Conservation (phyloP, 345 rosid species). For the Physaria fendleri region DNA sequence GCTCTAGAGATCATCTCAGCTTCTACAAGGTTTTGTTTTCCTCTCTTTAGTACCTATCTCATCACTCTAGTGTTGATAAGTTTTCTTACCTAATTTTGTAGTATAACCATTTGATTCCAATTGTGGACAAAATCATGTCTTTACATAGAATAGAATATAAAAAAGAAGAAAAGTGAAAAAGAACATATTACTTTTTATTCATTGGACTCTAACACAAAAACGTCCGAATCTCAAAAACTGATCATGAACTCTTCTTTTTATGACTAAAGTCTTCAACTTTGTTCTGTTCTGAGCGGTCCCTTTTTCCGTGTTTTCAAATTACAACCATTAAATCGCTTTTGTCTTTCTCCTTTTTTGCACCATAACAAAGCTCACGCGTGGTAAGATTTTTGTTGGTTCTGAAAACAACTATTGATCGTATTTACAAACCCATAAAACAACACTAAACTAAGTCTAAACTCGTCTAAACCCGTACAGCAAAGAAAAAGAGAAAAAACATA, state of each 20-base stretch:
- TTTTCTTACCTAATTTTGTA: neutral
- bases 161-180: slow-evolving; percentile 1
- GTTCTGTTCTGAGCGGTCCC: neutral
- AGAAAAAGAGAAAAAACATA: neutral
- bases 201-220: slow-evolving; percentile 20
- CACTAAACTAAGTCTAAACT: neutral
- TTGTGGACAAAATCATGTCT: slow-evolving; percentile 18
- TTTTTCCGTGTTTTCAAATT: slow-evolving; percentile 4
- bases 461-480: neutral
- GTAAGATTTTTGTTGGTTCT: neutral
- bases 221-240: slow-evolving; percentile 24
- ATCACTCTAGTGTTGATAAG: slow-evolving; percentile 24
- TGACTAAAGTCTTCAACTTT: no score
- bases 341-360: neutral
- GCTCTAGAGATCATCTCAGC: slow-evolving; percentile 30
- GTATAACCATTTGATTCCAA: slow-evolving; percentile 1
- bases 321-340: slow-evolving; percentile 16
- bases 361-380: slow-evolving; percentile 8
- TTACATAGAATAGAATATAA: slow-evolving; percentile 7
- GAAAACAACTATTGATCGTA: neutral
- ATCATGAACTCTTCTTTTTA: slow-evolving; percentile 28
- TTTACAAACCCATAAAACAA: neutral
- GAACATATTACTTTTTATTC: slow-evolving; percentile 27
- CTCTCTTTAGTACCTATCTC: slow-evolving; percentile 25
- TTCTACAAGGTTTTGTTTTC: slow-evolving; percentile 23